Evolutionary conservation across 192 early-diverging fungal species (phyloP).

Genomic region (Entophlyctis luteolus): DNA sequence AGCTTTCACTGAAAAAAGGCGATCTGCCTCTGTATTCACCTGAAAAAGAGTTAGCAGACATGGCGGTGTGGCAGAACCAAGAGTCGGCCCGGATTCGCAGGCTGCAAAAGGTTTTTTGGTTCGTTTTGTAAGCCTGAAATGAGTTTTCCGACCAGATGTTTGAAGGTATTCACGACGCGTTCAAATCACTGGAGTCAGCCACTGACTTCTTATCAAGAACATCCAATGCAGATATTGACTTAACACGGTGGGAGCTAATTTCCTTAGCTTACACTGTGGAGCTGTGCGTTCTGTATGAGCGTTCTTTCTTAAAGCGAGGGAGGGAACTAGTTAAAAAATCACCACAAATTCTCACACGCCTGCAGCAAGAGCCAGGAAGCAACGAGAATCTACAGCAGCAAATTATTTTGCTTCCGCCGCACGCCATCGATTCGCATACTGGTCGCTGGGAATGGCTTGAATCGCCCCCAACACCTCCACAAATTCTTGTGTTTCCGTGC

Average conservation of each 20-base stretch:
- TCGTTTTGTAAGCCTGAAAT: background rate
- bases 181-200: constrained; percentile 8
- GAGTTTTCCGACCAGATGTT: constrained; percentile 14
- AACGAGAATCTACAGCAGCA: background rate
- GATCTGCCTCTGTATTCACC: background rate
- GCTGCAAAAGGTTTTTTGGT: background rate
- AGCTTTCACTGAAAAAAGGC: background rate
- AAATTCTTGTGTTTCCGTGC: constrained; percentile 4
- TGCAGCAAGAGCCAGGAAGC: background rate
- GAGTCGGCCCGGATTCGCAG: background rate
- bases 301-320: background rate
- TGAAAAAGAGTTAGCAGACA: too few relatives aligned
- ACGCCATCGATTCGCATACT: background rate
- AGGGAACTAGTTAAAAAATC: background rate
- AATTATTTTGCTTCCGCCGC: constrained; percentile 4
- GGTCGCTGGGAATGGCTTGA: background rate
- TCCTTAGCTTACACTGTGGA: constrained; percentile 21
- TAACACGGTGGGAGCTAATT: constrained; percentile 21
- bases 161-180: constrained; percentile 5
- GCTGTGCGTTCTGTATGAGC: constrained; percentile 21
- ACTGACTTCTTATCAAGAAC: background rate
- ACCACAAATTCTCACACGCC: background rate
- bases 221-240: constrained; percentile 8
- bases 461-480: background rate
- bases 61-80: too few relatives aligned